Evolutionary conservation across 2,329 filamentous ascomycete genomes (phyloP), one percentile per base, ranked within the genome.

Genomic region (Juglanconis oblonga): DNA sequence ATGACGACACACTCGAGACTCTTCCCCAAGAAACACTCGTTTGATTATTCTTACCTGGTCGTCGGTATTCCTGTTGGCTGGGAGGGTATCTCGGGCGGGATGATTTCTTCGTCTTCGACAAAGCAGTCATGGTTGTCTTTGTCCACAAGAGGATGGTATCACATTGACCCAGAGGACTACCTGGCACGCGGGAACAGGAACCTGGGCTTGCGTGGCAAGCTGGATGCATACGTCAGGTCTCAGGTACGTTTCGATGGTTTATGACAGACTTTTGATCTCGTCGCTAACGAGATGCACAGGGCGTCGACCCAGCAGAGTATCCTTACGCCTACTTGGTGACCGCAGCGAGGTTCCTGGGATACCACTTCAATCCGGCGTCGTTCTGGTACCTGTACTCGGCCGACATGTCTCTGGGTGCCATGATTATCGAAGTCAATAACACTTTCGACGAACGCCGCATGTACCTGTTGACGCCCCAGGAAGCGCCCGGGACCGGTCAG

Each of bases 341-440:
- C 2, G 87, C 88, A 3, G 84, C 89, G 5, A 81, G 81, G 35
- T 88, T 91, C 62, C 70, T 90, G 5, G 86, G 87, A 3, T 90
- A 89, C 68, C 83, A 84, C 29, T 91, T 90, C 73, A 92, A 91
- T 66, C 88, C 88, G 0, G 87, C 89, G 3, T 92, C 88, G 0
- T 90, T 92, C 67, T 93, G 89, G 88, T 91, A 92, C 65, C 79
- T 93, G 2, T 92, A 93, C 69, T 81, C 85, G 11, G 65, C 73
- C 0, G 72, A 82, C 8, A 81, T 81, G 59, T 72, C 79, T 5
- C 76, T 92, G 13, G 81, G 78, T 31, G 86, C 85, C 58, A 85
- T 91, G 73, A 79, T 93, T 1, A 69, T 90, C 1, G 89, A 93
- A 70, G 87, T 92, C 50, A 91, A 90, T 72, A 92, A 92, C 66